Evolutionary conservation across 805 yeast species (phyloP).

Genomic region (Kuraishia hungarica): DNA sequence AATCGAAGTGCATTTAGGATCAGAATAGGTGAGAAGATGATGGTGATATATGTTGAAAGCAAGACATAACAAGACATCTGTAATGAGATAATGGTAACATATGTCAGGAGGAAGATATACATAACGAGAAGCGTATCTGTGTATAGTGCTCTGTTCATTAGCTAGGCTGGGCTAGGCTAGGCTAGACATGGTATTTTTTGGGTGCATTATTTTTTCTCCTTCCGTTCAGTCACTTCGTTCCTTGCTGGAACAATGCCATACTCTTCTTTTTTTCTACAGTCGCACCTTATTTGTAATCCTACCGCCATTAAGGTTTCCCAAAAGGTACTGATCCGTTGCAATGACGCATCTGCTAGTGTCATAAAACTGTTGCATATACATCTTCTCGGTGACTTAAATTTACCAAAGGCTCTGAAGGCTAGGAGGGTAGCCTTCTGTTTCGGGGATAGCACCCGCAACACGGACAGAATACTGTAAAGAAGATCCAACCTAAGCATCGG

Average conservation of each 20-base stretch:
- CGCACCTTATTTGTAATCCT: not conserved
- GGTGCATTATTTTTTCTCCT: not conserved
- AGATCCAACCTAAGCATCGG: not conserved
- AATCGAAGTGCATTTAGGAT: not conserved
- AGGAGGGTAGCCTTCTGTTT: not conserved
- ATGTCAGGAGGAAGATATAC: no score
- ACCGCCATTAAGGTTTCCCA: no score
- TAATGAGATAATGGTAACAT: no score
- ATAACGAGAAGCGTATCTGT: no score
- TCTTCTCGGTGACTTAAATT: not conserved
- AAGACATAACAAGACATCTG: no score
- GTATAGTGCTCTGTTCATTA: no score
- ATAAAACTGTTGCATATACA: not conserved
- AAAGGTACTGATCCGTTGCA: not conserved
- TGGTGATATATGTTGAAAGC: no score
- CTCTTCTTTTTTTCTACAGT: not conserved
- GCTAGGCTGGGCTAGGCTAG: not conserved
- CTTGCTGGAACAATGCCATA: not conserved
- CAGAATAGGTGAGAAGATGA: no score
- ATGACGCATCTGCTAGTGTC: not conserved
- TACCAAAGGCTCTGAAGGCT: not conserved
- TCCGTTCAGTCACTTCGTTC: not conserved
- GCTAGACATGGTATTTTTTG: not conserved
- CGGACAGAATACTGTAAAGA: not conserved
- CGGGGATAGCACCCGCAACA: not conserved